A percentile compares a stretch with the other conserved stretches of the same genome.
Evolutionary conservation across 2,329 filamentous ascomycete species (phyloP).

Genomic region (Ophiostoma quercus): DNA sequence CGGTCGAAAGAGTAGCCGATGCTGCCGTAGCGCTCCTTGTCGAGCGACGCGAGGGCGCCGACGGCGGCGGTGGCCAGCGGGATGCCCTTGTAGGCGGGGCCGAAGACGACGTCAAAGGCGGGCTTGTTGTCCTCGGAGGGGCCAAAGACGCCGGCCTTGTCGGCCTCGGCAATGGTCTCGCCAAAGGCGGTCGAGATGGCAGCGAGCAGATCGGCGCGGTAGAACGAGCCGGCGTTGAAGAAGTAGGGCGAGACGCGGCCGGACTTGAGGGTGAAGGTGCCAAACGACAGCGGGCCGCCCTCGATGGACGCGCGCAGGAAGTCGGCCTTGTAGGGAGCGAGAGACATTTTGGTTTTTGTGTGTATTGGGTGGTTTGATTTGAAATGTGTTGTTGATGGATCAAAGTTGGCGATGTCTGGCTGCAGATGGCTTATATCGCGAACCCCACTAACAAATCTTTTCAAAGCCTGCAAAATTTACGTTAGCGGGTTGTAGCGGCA

Average conservation of each 20-base stretch:
- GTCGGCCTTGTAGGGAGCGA: constrained; percentile 62
- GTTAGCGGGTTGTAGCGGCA: neutral
- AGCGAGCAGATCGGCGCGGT: constrained; percentile 69
- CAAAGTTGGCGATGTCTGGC: neutral
- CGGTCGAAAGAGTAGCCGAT: constrained; percentile 88
- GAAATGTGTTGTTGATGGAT: neutral
- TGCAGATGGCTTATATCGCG: neutral
- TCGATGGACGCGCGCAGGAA: constrained; percentile 66
- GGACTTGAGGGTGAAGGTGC: constrained; percentile 85
- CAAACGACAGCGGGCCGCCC: constrained; percentile 71
- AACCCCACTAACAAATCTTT: constrained; percentile 12
- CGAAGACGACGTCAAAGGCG: constrained; percentile 79
- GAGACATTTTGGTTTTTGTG: constrained; percentile 29
- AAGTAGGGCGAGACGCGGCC: constrained; percentile 91
- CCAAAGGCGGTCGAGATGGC: constrained; percentile 81
- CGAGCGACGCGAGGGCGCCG: constrained; percentile 38
- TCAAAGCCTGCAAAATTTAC: constrained; percentile 7
- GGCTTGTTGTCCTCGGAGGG: constrained; percentile 13
- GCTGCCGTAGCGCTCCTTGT: constrained; percentile 49
- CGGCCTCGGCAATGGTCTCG: constrained; percentile 44
- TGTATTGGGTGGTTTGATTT: neutral
- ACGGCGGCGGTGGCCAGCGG: constrained; percentile 70
- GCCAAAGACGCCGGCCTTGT: constrained; percentile 24
- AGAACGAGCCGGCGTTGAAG: constrained; percentile 92
- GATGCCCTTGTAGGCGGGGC: constrained; percentile 94